phyloP scores from a whole-genome alignment of 1,284 basidiomycete species.

The Cryptococcus sp. region DNA sequence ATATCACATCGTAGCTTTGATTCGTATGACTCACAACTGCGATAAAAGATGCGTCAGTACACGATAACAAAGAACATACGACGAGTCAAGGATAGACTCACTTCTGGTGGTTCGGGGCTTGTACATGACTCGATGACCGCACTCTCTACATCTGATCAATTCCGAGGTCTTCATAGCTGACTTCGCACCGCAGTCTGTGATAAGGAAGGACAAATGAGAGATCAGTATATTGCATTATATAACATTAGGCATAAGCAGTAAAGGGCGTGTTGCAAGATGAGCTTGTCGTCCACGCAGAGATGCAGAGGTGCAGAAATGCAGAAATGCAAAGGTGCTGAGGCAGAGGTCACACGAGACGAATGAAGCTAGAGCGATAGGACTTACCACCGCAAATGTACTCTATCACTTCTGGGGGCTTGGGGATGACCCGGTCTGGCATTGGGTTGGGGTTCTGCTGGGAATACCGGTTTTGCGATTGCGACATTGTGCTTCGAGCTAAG shows the following conservation, averaged over 20 bases:
- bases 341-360: not conserved
- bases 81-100: conserved; percentile 58
- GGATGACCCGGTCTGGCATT: conserved; percentile 35
- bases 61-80: not conserved
- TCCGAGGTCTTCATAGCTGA: conserved; percentile 92
- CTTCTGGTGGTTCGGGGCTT: conserved; percentile 95
- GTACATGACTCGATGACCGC: conserved; percentile 98
- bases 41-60: not conserved
- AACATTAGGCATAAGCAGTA: too few species aligned
- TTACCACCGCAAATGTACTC: conserved; percentile 91
- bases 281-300: too few species aligned
- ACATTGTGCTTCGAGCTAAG: conserved; percentile 26
- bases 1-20: too few species aligned
- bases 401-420: conserved; percentile 60
- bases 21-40: not conserved
- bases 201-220: not conserved
- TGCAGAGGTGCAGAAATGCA: too few species aligned
- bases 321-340: too few species aligned
- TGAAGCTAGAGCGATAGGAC: conserved; percentile 26
- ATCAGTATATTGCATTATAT: not conserved
- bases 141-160: conserved; percentile 94
- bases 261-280: too few species aligned
- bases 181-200: conserved; percentile 84
- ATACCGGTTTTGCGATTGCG: conserved; percentile 32
- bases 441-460: conserved; percentile 44